Evolutionary conservation across 371 early-diverging fungal species (phyloP).

Genomic region (Coemansia sp.): DNA sequence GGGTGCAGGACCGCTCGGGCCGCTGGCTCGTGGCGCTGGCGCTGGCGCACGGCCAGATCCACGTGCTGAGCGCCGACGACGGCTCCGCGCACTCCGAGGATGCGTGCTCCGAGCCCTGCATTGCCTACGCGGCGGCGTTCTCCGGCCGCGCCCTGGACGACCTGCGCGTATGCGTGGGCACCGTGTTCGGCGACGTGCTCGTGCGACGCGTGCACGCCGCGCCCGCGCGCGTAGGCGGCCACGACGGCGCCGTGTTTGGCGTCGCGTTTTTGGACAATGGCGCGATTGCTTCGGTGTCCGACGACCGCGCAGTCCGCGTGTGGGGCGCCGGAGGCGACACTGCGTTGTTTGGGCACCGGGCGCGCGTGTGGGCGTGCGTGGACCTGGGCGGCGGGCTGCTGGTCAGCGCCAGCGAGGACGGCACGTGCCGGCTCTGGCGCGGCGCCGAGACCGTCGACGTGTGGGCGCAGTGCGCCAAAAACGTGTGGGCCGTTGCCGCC

Average conservation of each 20-base stretch:
- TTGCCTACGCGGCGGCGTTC: slow-evolving; percentile 72
- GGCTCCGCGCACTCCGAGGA: slow-evolving; percentile 50
- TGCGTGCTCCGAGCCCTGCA: slow-evolving; percentile 60
- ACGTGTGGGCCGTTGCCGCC: slow-evolving; percentile 78
- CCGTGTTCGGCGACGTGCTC: slow-evolving; percentile 79
- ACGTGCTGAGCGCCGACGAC: slow-evolving; percentile 44
- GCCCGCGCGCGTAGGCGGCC: slow-evolving; percentile 21
- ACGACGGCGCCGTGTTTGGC: slow-evolving; percentile 76
- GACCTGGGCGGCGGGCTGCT: slow-evolving; percentile 58
- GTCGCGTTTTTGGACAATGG: slow-evolving; percentile 70
- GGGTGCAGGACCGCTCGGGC: slow-evolving; percentile 52
- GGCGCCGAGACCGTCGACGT: slow-evolving; percentile 55
- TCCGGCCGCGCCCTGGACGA: slow-evolving; percentile 56
- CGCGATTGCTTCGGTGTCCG: slow-evolving; percentile 71
- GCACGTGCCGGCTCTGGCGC: slow-evolving; percentile 79
- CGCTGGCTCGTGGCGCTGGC: slow-evolving; percentile 56
- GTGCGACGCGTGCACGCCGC: slow-evolving; percentile 60
- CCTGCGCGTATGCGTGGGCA: slow-evolving; percentile 72
- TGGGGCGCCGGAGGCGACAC: slow-evolving; percentile 57
- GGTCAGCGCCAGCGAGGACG: slow-evolving; percentile 74
- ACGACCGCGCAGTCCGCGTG: slow-evolving; percentile 81
- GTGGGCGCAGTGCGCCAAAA: slow-evolving; percentile 67
- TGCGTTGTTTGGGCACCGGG: slow-evolving; percentile 75
- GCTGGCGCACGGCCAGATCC: slow-evolving; percentile 75
- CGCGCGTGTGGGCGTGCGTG: slow-evolving; percentile 81